Base-by-base conservation (phyloP, 106 monocot genomes). In the Ottelia alismoides region DNA sequence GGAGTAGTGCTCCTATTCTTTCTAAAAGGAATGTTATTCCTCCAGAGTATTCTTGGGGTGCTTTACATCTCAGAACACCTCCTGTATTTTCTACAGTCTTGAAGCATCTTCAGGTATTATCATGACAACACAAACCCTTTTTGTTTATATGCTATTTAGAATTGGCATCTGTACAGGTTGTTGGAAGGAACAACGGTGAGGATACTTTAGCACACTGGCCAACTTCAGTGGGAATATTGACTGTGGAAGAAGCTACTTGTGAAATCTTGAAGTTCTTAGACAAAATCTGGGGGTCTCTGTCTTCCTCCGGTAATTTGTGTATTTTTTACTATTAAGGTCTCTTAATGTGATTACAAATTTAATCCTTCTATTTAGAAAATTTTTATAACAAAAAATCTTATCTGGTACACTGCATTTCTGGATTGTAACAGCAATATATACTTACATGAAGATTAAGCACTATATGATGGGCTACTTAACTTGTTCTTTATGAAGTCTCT, bases 191-290 rank as follows among this genome's bases (percentile, higher is more conserved):
- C 52, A 98, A 90, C 80, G 98, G 98, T 68, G 89, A 82, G 68
- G 90, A 98, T 69, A 83, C 75, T 11, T 85, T 98, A 55, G 82
- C 90, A 49, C 85, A 79, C 49, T 98, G 98, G 98, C 98, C 90
- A 67, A 72, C 65, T n/a, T 72, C 84, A 53, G 54, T 72, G 30
- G 81, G 78, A 44, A 77, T 98, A 60, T 64, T 89, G 64, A 82
- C 85, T 2, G 75, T 90, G 16, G 98, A 90, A 75, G 78, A 82
- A 51, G 76, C 98, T 51, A 79, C 76, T 65, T 67, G 77, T 65
- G 81, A 79, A 55, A 63, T 98, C 58, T 52, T 98, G 27, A 82
- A 79, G 54, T 98, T 82, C 55, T 63, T 98, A 30, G 79, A 90
- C 48, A 73, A 68, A 48, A 65, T 74, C 52, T 98, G 98, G 98